Evolutionary conservation across 176 grass and related monocot species (phyloP).

Genomic region (Calamus simplicifolius): DNA sequence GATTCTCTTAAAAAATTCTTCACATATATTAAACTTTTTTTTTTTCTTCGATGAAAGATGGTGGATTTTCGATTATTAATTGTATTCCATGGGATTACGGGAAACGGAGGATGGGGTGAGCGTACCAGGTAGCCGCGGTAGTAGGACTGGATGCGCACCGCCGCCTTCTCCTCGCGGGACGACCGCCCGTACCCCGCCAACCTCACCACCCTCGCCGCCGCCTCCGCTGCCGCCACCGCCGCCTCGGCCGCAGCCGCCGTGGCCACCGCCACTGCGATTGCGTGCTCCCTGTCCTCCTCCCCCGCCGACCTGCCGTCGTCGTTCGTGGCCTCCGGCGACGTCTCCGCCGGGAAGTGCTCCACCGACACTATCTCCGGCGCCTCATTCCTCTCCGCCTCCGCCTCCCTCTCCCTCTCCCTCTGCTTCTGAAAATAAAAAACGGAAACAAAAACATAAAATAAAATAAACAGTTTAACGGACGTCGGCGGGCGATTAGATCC

Average conservation of each 20-base stretch:
- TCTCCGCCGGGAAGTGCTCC: constrained; percentile 63
- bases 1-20: too few species aligned
- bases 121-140: constrained; percentile 81
- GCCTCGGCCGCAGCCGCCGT: constrained; percentile 37
- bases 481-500: too few species aligned
- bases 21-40: too few species aligned
- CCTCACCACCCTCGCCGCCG: constrained; percentile 50
- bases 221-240: constrained; percentile 33
- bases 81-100: too few species aligned
- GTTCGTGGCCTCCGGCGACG: constrained; percentile 43
- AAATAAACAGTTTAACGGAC: too few species aligned
- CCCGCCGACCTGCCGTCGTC: constrained; percentile 15
- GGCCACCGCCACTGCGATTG: constrained; percentile 10
- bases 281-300: constrained; percentile 18
- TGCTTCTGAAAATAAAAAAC: not conserved
- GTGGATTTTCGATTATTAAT: too few species aligned
- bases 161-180: constrained; percentile 55
- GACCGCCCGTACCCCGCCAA: constrained; percentile 25
- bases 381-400: constrained; percentile 9
- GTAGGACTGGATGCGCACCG: constrained; percentile 62
- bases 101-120: too few species aligned
- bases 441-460: not conserved
- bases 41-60: too few species aligned
- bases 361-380: constrained; percentile 51
- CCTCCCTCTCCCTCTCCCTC: constrained; percentile 8